Conservation (phyloP, 129 eudicot genomes). For the Tagetes erecta region DNA sequence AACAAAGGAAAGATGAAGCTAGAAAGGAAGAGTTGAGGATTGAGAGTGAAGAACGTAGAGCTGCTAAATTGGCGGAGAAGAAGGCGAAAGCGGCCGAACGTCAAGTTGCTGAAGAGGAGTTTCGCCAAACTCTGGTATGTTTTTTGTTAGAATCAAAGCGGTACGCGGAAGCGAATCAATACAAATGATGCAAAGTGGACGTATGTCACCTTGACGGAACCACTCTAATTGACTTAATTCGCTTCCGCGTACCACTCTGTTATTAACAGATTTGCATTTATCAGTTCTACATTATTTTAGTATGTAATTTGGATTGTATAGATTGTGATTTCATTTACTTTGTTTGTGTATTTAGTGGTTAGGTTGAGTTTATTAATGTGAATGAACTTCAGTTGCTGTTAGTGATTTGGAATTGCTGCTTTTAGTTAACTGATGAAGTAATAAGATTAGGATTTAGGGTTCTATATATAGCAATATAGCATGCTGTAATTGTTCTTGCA, state of each 20-base stretch:
- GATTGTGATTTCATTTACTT: neutral
- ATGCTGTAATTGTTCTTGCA: neutral
- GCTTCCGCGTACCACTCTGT: too few relatives aligned
- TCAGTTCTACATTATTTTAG: neutral
- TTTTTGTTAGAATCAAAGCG: too few relatives aligned
- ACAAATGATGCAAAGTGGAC: too few relatives aligned
- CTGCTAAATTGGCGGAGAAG: conserved; percentile 59
- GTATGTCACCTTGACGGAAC: too few relatives aligned
- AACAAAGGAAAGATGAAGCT: conserved; percentile 55
- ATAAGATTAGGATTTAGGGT: conserved; percentile 19
- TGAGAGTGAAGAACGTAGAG: conserved; percentile 63
- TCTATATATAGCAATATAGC: conserved; percentile 24
- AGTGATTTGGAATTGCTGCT: neutral
- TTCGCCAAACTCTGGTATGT: conserved; percentile 65
- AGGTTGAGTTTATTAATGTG: neutral
- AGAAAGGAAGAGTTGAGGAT: conserved; percentile 63
- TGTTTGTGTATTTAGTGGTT: neutral
- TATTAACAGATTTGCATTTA: neutral
- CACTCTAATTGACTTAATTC: too few relatives aligned
- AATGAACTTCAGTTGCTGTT: neutral
- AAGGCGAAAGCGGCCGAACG: conserved; percentile 68
- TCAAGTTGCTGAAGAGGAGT: conserved; percentile 57
- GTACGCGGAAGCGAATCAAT: too few relatives aligned
- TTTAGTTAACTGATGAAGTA: conserved; percentile 6
- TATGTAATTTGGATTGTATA: neutral